Conservation (phyloP, 371 early-diverging fungal species). For the Circinella umbellata region DNA sequence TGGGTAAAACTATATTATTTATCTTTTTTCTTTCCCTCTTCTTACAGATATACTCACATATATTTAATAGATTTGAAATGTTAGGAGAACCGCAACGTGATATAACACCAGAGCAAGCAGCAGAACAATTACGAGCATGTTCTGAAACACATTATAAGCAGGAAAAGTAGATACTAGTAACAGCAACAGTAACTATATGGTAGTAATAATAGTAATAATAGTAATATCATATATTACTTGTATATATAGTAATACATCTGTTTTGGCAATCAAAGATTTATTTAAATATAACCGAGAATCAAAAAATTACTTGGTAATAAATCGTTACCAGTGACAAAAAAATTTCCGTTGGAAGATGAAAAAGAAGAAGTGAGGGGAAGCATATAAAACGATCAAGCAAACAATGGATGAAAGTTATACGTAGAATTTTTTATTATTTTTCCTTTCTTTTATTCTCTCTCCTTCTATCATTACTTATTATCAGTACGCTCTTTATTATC, state of each 20-base stretch:
- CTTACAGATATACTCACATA: too few relatives aligned
- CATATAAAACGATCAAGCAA: background rate
- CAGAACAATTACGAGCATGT: constrained; percentile 59
- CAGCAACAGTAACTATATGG: too few relatives aligned
- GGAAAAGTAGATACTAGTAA: background rate
- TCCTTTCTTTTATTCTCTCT: constrained; percentile 1
- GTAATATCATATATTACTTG: too few relatives aligned
- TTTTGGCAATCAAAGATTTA: too few relatives aligned
- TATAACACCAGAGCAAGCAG: constrained; percentile 91
- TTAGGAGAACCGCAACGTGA: constrained; percentile 93
- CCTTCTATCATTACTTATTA: background rate
- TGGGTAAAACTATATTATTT: constrained; percentile 60
- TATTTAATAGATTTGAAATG: constrained; percentile 79
- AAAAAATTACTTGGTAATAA: too few relatives aligned
- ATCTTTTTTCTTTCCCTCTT: background rate
- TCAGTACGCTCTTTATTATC: too few relatives aligned
- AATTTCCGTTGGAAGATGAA: background rate
- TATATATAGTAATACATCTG: too few relatives aligned
- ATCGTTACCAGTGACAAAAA: background rate
- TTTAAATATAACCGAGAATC: too few relatives aligned
- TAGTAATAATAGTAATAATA: too few relatives aligned
- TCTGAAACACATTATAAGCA: constrained; percentile 69
- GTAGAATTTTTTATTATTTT: constrained; percentile 2
- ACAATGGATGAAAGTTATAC: background rate
- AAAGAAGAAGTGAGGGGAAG: background rate